phyloP scores from a whole-genome alignment of 768 basidiomycete genomes.

The Mycena belliarum region DNA sequence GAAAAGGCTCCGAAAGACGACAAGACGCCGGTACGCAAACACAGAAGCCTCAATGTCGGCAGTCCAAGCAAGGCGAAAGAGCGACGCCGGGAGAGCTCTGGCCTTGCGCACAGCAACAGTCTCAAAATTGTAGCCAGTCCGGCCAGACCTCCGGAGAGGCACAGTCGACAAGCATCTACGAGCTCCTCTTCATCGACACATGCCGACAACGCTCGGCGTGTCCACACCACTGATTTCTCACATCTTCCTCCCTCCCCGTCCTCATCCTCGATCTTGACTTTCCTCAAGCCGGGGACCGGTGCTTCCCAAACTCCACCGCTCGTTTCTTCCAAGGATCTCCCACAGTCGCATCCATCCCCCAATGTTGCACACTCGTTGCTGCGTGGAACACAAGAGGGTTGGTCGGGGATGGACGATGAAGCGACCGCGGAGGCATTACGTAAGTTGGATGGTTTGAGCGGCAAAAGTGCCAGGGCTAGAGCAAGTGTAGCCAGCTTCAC shows the following conservation, averaged over 20 bases:
- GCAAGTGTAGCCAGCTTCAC: slow-evolving; percentile 77
- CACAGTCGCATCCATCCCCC: slow-evolving; percentile 46
- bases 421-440: slow-evolving; percentile 89
- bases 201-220: slow-evolving; percentile 59
- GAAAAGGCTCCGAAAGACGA: slow-evolving; percentile 53
- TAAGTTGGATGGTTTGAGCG: slow-evolving; percentile 87
- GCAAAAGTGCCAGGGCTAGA: slow-evolving; percentile 73
- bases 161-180: slow-evolving; percentile 67
- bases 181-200: slow-evolving; percentile 68
- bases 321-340: slow-evolving; percentile 46
- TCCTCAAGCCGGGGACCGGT: slow-evolving; percentile 55
- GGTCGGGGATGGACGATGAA: slow-evolving; percentile 85
- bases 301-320: slow-evolving; percentile 40
- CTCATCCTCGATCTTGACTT: slow-evolving; percentile 84
- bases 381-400: slow-evolving; percentile 86
- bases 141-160: slow-evolving; percentile 42
- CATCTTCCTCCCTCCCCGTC: slow-evolving; percentile 91
- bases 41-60: slow-evolving; percentile 68
- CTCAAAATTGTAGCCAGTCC: slow-evolving; percentile 33
- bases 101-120: slow-evolving; percentile 41
- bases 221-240: slow-evolving; percentile 77
- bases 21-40: slow-evolving; percentile 55
- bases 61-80: slow-evolving; percentile 57
- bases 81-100: slow-evolving; percentile 54
- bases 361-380: slow-evolving; percentile 84